Conservation (phyloP, 2,329 filamentous ascomycete genomes). For the Sordariomycetes sp. region DNA sequence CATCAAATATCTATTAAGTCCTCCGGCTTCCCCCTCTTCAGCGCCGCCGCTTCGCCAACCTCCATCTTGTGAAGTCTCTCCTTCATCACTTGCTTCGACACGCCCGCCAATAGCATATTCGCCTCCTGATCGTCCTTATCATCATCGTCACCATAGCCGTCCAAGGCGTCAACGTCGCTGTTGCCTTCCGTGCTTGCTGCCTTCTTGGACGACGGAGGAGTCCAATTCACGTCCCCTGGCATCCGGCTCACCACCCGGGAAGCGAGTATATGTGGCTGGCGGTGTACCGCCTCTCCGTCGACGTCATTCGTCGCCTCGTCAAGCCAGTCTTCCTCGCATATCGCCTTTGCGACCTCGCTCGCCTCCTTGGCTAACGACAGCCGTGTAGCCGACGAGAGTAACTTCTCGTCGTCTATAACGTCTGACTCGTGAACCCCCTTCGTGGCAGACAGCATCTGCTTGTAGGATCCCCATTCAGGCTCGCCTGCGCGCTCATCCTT, state of each 20-base stretch:
- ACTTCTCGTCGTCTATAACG: conserved; percentile 38
- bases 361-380: conserved; percentile 52
- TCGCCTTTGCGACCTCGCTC: conserved; percentile 50
- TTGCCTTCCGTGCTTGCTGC: conserved; percentile 21
- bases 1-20: conserved; percentile 24
- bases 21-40: conserved; percentile 27
- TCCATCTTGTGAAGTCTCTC: conserved; percentile 50
- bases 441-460: conserved; percentile 61
- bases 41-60: conserved; percentile 43
- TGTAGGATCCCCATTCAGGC: conserved; percentile 63
- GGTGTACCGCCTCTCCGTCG: conserved; percentile 16
- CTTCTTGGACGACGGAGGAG: conserved; percentile 11
- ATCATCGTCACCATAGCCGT: conserved; percentile 24
- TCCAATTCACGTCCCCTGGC: conserved; percentile 10
- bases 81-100: conserved; percentile 34
- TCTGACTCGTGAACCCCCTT: conserved; percentile 47
- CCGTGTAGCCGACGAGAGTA: conserved; percentile 38
- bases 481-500: conserved; percentile 77
- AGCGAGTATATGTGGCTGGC: not conserved
- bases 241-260: conserved; percentile 6
- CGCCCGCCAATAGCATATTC: conserved; percentile 14
- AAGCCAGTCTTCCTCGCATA: conserved; percentile 51
- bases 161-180: conserved; percentile 27
- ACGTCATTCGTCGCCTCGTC: conserved; percentile 53
- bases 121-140: conserved; percentile 14